phyloP scores from a whole-genome alignment of 805 yeast species.

The Teunomyces kruisii region DNA sequence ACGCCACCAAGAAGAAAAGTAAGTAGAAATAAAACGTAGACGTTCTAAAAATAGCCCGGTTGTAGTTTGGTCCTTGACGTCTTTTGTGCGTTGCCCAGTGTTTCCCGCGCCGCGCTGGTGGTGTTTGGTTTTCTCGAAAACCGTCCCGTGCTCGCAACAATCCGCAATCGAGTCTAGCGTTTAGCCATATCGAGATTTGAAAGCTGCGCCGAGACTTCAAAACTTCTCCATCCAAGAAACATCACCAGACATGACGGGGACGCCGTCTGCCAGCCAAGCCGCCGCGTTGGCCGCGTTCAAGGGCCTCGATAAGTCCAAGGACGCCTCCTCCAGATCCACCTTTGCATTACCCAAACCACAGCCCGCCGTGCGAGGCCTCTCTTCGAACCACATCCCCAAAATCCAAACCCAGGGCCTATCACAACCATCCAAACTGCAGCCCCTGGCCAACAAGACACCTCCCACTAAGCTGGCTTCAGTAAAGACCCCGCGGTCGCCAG shows the following conservation, averaged over 20 bases:
- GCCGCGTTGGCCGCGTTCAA: conserved; percentile 47
- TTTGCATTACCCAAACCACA: not conserved
- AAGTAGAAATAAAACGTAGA: not conserved
- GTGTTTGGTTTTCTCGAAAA: not conserved
- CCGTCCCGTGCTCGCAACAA: not conserved
- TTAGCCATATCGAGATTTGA: not conserved
- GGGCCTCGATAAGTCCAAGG: conserved; percentile 13
- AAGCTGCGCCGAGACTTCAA: not conserved
- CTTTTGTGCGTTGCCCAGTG: not conserved
- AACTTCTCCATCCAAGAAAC: not conserved
- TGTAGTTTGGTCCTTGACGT: no score
- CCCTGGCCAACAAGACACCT: not conserved
- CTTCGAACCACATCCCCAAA: conserved; percentile 3
- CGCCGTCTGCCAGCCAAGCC: conserved; percentile 35
- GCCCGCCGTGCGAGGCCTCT: conserved; percentile 4
- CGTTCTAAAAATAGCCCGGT: not conserved
- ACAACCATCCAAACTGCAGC: not conserved
- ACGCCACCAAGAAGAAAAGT: conserved; percentile 46
- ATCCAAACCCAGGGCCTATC: conserved; percentile 5
- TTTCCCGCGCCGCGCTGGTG: not conserved
- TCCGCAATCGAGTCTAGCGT: not conserved
- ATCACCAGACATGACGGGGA: conserved; percentile 1
- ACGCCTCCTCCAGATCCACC: conserved; percentile 8
- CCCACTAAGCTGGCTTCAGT: not conserved
- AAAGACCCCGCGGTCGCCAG: conserved; percentile 1